Base-by-base conservation (phyloP, 176 grass and related monocot species). In the Bothriochloa decipiens region DNA sequence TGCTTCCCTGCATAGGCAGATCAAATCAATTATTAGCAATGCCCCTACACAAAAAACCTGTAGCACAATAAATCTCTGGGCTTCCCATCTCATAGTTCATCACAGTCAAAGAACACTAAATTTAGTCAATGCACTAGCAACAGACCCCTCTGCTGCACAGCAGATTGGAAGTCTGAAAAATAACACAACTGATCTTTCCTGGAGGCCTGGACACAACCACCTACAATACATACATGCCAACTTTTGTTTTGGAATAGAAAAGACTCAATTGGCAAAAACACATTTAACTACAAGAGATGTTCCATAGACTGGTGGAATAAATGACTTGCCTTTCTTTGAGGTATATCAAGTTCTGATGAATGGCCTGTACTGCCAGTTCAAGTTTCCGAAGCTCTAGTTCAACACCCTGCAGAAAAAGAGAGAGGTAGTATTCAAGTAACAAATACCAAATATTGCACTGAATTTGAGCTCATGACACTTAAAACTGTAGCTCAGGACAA, bases 381-480 rank as follows among this genome's bases (percentile, higher is more conserved):
- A 98, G 84, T 83, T 94, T 99, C 50, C 10, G 90, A 65, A 99
- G 83, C 72, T 92, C 88, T 47, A 94, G 81, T 86, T 99, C 93
- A 40, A 99, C 89, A 39, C 93, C 96, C 96, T 95, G 65, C 36
- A 81, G 28, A 55, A 57, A 13, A 83, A 62, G 18, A 63, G 14
- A 62, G 20, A 70, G 36, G 89, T 49, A 23, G 22, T 26, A 79
- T 33, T 13, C 14, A 60, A 79, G 72, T 72, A 66, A 80, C 66
- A 28, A 82, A 82, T 32, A 50, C 8, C 26, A 86, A 84, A 62
- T 53, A 74, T 20, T 74, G 18, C 52, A 88, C 43, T 63, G 69
- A 55, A 79, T 67, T 69, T 43, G 70, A 83, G 49, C 28, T 50
- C 29, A 68, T 47, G 23, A 50, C 62, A 87, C 62, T 52, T 63